Conservation (phyloP, 345 rosid genomes). For the Adansonia digitata region DNA sequence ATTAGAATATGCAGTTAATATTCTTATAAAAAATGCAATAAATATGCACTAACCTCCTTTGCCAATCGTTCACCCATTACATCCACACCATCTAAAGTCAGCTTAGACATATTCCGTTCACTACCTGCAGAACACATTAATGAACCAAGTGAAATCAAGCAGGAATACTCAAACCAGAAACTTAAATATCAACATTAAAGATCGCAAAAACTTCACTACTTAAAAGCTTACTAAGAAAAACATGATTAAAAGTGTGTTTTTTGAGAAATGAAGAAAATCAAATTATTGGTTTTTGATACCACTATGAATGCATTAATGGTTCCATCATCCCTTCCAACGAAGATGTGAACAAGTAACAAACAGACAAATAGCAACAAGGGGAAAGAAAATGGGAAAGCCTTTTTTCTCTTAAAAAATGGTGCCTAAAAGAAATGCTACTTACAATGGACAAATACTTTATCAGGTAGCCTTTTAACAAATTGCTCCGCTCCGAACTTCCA, state of each 20-base stretch:
- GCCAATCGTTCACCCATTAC: constrained; percentile 96
- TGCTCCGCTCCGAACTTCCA: constrained; percentile 95
- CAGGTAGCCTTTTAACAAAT: constrained; percentile 67
- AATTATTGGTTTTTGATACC: background rate
- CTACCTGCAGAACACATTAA: constrained; percentile 52
- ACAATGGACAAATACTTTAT: constrained; percentile 88
- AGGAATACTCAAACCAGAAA: background rate
- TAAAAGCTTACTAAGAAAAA: constrained; percentile 39
- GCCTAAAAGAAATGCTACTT: constrained; percentile 24
- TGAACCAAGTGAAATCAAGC: background rate
- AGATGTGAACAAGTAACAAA: background rate
- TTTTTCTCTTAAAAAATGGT: background rate
- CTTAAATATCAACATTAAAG: constrained; percentile 26
- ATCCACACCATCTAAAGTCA: constrained; percentile 88
- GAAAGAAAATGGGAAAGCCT: background rate
- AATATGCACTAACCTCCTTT: constrained; percentile 48
- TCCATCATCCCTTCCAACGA: background rate
- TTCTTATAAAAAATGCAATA: background rate
- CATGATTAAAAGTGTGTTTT: background rate
- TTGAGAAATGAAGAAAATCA: background rate
- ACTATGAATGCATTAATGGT: background rate
- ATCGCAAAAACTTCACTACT: constrained; percentile 74
- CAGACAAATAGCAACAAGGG: background rate
- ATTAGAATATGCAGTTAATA: background rate
- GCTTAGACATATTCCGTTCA: constrained; percentile 53